Percentiles rank a stretch among this genome's conserved stretches.
phyloP scores from a whole-genome alignment of 2,329 filamentous ascomycete species.

The Lasiodiplodia gonubiensis region DNA sequence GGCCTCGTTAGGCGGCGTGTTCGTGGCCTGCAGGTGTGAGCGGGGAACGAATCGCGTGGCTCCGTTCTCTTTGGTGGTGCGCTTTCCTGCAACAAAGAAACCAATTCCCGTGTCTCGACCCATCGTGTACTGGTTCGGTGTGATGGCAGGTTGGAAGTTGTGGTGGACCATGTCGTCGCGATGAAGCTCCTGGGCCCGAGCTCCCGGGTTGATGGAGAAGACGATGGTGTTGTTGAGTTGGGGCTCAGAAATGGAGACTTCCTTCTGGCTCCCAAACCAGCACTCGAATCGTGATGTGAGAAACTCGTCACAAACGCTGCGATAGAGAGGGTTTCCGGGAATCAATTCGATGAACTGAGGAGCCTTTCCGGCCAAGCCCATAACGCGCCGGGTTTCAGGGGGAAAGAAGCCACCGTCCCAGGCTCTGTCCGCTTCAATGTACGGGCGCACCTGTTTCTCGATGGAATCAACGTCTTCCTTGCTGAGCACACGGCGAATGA shows the following conservation, averaged over 20 bases:
- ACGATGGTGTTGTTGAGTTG: constrained; percentile 38
- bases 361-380: constrained; percentile 4
- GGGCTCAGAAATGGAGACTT: constrained; percentile 42
- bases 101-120: constrained; percentile 38
- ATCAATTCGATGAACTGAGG: background rate
- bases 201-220: constrained; percentile 32
- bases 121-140: constrained; percentile 24
- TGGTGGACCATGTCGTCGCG: constrained; percentile 41
- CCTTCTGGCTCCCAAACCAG: constrained; percentile 1
- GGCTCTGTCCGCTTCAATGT: background rate
- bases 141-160: constrained; percentile 31
- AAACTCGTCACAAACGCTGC: background rate
- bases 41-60: constrained; percentile 48
- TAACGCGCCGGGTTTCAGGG: background rate
- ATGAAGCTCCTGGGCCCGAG: constrained; percentile 35
- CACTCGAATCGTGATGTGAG: background rate
- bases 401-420: constrained; percentile 20
- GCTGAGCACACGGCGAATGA: background rate
- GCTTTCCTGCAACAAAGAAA: constrained; percentile 45
- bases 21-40: constrained; percentile 38
- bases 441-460: background rate
- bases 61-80: constrained; percentile 41
- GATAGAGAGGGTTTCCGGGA: constrained; percentile 8
- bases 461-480: background rate
- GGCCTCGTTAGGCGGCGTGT: background rate